These are phyloP conservation scores for Penicillium sp. DNA, from an alignment of 2,329 filamentous ascomycete genomes.

Conservation along the genomic window DNA sequence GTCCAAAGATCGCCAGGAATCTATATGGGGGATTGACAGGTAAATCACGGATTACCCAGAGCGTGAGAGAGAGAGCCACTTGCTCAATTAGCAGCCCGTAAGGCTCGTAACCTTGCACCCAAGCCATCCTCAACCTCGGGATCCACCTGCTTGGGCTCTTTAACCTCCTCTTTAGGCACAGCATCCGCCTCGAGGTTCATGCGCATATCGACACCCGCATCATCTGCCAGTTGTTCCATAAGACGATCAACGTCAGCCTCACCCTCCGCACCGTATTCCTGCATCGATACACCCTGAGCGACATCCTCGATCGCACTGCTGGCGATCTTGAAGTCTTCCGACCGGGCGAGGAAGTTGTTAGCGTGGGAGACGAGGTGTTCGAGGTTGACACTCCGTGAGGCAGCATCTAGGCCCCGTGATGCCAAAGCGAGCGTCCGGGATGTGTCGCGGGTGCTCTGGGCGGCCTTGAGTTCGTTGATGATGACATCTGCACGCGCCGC, in stretches of 20 bases:
- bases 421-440: slow-evolving; percentile 40
- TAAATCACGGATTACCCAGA: neutral
- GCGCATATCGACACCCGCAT: slow-evolving; percentile 38
- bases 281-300: slow-evolving; percentile 35
- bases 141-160: slow-evolving; percentile 30
- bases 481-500: slow-evolving; percentile 43
- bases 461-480: slow-evolving; percentile 43
- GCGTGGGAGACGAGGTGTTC: slow-evolving; percentile 37
- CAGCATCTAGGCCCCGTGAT: slow-evolving; percentile 38
- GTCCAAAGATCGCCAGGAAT: neutral
- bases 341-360: slow-evolving; percentile 36
- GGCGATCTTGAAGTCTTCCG: slow-evolving; percentile 39
- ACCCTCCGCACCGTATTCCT: slow-evolving; percentile 40
- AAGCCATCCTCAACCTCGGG: slow-evolving; percentile 36
- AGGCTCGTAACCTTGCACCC: slow-evolving; percentile 34
- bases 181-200: slow-evolving; percentile 33
- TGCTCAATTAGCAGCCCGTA: slow-evolving; percentile 31
- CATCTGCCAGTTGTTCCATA: slow-evolving; percentile 40
- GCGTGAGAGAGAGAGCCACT: neutral
- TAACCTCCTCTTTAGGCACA: slow-evolving; percentile 36
- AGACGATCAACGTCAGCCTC: slow-evolving; percentile 36
- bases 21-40: neutral
- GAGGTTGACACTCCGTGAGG: slow-evolving; percentile 40
- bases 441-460: slow-evolving; percentile 41
- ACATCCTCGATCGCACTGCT: slow-evolving; percentile 37